These are phyloP conservation scores for Punica granatum DNA, from an alignment of 345 rosid genomes.

Conservation along the genomic window DNA sequence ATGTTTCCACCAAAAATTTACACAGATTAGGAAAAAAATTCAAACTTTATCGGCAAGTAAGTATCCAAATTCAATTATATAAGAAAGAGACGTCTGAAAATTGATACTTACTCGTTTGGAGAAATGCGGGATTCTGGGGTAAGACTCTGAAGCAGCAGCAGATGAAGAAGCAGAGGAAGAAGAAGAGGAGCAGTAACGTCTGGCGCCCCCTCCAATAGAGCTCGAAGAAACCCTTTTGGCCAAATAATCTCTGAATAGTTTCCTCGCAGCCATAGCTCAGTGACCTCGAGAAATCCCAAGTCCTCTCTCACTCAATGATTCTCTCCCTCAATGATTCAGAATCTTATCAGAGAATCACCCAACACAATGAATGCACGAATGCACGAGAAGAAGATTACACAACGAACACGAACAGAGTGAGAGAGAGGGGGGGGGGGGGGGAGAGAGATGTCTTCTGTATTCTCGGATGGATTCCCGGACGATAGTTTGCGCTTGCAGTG, in stretches of 20 bases:
- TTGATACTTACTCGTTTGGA: constrained; percentile 47
- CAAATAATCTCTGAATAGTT: constrained; percentile 1
- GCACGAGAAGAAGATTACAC: neutral
- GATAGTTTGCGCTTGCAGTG: neutral
- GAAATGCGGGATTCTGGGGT: constrained; percentile 54
- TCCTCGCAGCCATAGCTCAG: constrained; percentile 2
- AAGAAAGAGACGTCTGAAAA: neutral
- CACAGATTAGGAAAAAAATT: neutral
- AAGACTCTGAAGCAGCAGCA: constrained; percentile 7
- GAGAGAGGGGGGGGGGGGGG: neutral
- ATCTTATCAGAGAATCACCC: neutral
- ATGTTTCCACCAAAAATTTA: neutral
- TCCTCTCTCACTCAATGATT: neutral
- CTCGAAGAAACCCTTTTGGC: constrained; percentile 2
- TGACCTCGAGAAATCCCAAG: neutral
- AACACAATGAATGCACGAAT: neutral
- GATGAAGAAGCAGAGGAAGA: constrained; percentile 4
- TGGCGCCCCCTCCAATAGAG: neutral
- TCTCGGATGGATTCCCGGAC: neutral
- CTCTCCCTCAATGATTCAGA: neutral
- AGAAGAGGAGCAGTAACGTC: constrained; percentile 3
- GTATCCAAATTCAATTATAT: neutral
- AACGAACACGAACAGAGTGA: neutral
- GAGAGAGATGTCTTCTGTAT: neutral
- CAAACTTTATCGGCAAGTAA: neutral